These are phyloP conservation scores for Penicillium sp. DNA, from an alignment of 2,329 filamentous ascomycete genomes.

Conservation along the genomic window DNA sequence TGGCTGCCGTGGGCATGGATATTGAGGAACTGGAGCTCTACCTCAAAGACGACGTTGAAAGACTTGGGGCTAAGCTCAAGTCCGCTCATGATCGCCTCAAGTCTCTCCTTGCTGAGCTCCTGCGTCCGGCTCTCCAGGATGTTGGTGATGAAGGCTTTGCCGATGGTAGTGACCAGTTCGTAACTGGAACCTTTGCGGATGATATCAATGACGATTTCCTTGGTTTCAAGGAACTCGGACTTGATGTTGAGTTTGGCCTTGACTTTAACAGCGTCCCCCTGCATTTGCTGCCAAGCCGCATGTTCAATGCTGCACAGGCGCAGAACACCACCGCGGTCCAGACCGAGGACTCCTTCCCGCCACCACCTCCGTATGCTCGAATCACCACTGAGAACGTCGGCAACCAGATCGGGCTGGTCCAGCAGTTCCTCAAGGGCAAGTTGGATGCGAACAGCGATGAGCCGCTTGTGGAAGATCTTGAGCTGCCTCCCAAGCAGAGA, in stretches of 20 bases:
- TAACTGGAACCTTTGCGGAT: conserved; percentile 94
- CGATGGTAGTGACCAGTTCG: conserved; percentile 95
- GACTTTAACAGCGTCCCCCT: conserved; percentile 88
- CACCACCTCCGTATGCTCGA: conserved; percentile 71
- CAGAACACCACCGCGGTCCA: conserved; percentile 59
- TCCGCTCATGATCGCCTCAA: conserved; percentile 95
- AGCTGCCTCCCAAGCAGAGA: conserved; percentile 88
- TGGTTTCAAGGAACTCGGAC: conserved; percentile 90
- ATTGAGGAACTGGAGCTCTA: conserved; percentile 81
- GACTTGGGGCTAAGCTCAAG: conserved; percentile 74
- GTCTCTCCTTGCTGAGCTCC: conserved; percentile 83
- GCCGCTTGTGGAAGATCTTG: conserved; percentile 88
- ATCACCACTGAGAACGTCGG: conserved; percentile 78
- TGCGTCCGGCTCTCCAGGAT: conserved; percentile 84
- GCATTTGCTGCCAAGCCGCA: conserved; percentile 88
- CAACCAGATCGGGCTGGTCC: conserved; percentile 81
- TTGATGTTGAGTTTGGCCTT: conserved; percentile 87
- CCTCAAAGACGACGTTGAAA: conserved; percentile 90
- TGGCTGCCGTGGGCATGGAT: conserved; percentile 82
- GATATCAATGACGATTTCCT: conserved; percentile 99
- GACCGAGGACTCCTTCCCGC: conserved; percentile 61
- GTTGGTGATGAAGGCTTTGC: conserved; percentile 87
- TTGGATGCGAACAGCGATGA: conserved; percentile 80
- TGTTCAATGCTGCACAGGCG: conserved; percentile 80
- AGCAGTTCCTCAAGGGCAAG: conserved; percentile 88